These are phyloP conservation scores for Asterella californica DNA, from an alignment of 225 moss, liverwort and hornwort genomes.

Conservation along the genomic window DNA sequence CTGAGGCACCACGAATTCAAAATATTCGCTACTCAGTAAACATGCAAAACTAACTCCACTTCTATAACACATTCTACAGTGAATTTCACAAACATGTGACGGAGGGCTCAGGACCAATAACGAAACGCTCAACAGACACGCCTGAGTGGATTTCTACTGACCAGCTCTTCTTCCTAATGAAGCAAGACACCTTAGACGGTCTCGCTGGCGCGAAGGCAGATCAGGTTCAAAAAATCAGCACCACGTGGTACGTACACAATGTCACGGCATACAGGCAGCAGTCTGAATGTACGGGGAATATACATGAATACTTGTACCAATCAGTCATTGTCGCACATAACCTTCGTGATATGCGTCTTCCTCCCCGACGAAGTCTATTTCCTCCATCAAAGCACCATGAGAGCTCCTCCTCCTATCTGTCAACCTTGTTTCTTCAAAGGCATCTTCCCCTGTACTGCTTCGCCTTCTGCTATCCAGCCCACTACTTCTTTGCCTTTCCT, in stretches of 20 bases:
- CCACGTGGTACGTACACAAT: background rate
- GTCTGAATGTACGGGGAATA: background rate
- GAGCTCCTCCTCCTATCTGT: constrained; percentile 44
- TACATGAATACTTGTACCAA: constrained; percentile 6
- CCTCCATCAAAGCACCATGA: constrained; percentile 42
- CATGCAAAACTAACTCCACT: background rate
- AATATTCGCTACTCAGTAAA: background rate
- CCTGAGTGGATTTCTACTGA: background rate
- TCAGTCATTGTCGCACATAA: constrained; percentile 33
- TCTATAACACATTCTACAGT: background rate
- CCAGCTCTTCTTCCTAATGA: background rate
- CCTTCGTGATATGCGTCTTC: constrained; percentile 47
- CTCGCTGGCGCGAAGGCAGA: background rate
- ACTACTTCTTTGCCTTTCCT: constrained; percentile 22
- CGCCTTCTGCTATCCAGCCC: constrained; percentile 40
- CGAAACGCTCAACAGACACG: background rate
- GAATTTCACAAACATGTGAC: background rate
- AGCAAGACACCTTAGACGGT: background rate
- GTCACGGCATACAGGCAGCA: background rate
- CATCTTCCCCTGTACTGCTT: constrained; percentile 39
- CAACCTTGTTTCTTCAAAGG: constrained; percentile 40
- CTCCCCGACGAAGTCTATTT: constrained; percentile 45
- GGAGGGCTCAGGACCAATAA: background rate
- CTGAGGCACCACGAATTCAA: background rate
- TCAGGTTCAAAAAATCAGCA: background rate